Base-by-base conservation (phyloP, 768 basidiomycete genomes). In the Leccinum rimulosum region DNA sequence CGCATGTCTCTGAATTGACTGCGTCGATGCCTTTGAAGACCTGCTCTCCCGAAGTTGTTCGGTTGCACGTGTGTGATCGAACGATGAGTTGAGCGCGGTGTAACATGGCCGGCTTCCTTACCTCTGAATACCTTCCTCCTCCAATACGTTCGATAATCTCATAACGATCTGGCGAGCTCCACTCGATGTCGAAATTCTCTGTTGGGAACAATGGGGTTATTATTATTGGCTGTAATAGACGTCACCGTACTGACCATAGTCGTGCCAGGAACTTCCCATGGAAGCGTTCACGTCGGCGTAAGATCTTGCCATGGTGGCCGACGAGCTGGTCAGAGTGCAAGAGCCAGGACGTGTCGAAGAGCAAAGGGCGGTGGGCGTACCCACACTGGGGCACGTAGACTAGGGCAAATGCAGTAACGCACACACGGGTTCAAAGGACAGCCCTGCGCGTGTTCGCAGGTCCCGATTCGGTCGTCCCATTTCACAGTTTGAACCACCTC, bases 51-150 rank as follows among this genome's bases (percentile, higher is more conserved):
- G 33, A 35, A 35, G 33, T 35, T 56, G n/a, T 27, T 54, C 52
- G 48, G 15, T 45, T 14, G 7, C 5, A 27, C 3, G 27, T 2
- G 12, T 5, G 27, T 3, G 22, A 50, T 17, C 6, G 31, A n/a
- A 15, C 31, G 31, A 45, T 45, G 19, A 19, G 43, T 19, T 6
- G 19, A 43, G 40, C n/a, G 50, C 49, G 9, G 28, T n/a, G 51
- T 33, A 36, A 30, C 35, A 14, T 2, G 25, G 25, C 25, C 1
- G 12, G 10, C 33, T 12, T 7, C 35, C 30, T 54, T 61, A 83
- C 85, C 76, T 86, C 86, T 25, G 83, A 85, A 66, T 87, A 86
- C 68, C 85, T 84, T 54, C 86, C 86, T 43, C 86, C 77, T 30
- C 86, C 86, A 36, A 88, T 76, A 61, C 85, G 81, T 55, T 82